Conservation (phyloP, 768 basidiomycete species). For the Phylloporus sp. region DNA sequence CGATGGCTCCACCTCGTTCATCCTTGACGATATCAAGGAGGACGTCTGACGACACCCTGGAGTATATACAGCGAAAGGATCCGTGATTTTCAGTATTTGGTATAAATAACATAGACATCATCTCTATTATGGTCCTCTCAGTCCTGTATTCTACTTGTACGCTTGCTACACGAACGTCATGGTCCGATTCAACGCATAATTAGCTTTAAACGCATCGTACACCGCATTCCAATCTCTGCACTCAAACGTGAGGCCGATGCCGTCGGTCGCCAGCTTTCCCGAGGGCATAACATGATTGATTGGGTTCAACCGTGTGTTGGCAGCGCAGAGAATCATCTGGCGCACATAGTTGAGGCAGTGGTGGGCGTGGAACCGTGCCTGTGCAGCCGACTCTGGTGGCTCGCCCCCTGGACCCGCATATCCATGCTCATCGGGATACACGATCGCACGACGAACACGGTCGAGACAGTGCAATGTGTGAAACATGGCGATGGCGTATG, state of each 20-base stretch:
- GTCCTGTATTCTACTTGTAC: not conserved
- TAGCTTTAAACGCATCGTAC: conserved; percentile 20
- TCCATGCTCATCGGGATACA: not conserved
- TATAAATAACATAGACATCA: not conserved
- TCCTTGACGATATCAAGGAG: conserved; percentile 10
- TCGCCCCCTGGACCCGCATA: not conserved
- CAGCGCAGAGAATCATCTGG: conserved; percentile 36
- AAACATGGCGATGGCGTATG: conserved; percentile 37
- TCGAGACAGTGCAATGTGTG: conserved; percentile 41
- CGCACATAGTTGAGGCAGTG: conserved; percentile 42
- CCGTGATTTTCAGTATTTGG: not conserved
- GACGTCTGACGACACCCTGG: not conserved
- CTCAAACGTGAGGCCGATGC: conserved; percentile 19
- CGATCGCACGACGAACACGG: conserved; percentile 29
- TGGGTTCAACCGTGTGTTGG: conserved; percentile 31
- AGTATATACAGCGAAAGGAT: no score
- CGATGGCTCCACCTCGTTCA: conserved; percentile 8
- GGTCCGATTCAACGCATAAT: conserved; percentile 19
- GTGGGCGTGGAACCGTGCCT: conserved; percentile 12
- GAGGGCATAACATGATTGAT: conserved; percentile 9
- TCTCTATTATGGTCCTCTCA: not conserved
- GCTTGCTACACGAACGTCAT: conserved; percentile 7
- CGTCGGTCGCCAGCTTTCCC: conserved; percentile 15
- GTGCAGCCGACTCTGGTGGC: not conserved
- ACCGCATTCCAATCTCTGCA: conserved; percentile 23